Conservation (phyloP, 73 alveolate species). For the Durusdinium trenchii region DNA sequence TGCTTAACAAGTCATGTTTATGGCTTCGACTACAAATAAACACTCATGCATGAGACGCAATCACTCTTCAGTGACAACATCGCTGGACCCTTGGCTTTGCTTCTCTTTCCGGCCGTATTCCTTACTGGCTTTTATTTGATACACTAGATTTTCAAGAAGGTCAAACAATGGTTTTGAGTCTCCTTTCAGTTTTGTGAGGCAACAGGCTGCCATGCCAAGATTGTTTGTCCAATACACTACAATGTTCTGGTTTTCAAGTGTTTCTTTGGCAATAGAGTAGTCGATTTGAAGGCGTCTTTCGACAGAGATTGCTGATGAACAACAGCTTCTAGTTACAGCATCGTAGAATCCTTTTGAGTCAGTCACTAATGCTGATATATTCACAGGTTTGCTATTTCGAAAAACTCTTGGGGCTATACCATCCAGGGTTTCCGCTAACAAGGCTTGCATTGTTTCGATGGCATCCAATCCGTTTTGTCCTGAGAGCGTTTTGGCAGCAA, state of each 20-base stretch:
- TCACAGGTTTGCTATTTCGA: neutral
- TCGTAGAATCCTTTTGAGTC: constrained; percentile 37
- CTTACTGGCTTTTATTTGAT: neutral
- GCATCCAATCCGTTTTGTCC: constrained; percentile 8
- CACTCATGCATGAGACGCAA: no score
- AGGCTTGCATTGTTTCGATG: neutral
- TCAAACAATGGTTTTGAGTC: neutral
- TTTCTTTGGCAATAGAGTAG: neutral
- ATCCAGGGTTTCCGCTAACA: neutral
- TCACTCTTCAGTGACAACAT: no score
- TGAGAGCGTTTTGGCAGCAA: neutral
- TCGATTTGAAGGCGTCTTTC: constrained; percentile 10
- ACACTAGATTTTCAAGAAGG: neutral
- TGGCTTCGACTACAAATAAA: no score
- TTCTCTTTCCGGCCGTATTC: constrained; percentile 14
- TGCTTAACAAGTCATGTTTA: no score
- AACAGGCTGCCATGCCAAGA: neutral
- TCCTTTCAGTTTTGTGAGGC: neutral
- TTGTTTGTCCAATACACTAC: neutral
- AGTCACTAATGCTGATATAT: neutral
- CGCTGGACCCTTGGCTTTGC: no score
- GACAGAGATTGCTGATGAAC: neutral
- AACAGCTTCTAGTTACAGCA: neutral
- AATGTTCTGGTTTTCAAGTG: neutral
- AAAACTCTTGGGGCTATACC: neutral